Percentiles rank a stretch among this genome's conserved stretches.
Evolutionary conservation across 805 yeast species (phyloP).

Genomic region (Komagataella pastoris): DNA sequence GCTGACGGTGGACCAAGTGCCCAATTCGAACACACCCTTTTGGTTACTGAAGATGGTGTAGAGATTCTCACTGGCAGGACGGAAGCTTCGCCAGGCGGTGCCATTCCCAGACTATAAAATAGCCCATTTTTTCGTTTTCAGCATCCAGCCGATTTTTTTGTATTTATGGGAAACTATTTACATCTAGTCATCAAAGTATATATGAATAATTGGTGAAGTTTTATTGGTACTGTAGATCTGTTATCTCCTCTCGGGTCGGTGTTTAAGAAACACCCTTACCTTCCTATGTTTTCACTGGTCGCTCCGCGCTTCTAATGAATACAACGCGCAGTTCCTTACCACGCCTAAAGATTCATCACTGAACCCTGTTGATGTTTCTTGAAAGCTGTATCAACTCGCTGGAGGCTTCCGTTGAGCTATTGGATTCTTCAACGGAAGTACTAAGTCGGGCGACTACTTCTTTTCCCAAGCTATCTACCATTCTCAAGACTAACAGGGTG

Average conservation of each 20-base stretch:
- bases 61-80: constrained; percentile 81
- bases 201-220: too few relatives aligned
- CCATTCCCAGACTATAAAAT: constrained; percentile 39
- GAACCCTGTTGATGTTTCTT: not conserved
- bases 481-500: constrained; percentile 21
- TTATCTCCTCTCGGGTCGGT: too few relatives aligned
- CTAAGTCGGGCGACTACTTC: constrained; percentile 20
- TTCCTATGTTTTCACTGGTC: too few relatives aligned
- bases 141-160: not conserved
- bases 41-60: constrained; percentile 87
- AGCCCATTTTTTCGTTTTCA: not conserved
- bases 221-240: too few relatives aligned
- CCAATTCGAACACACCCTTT: constrained; percentile 87
- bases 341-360: not conserved
- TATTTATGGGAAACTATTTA: too few relatives aligned
- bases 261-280: too few relatives aligned
- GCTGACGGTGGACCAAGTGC: constrained; percentile 85
- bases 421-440: constrained; percentile 16
- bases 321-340: too few relatives aligned
- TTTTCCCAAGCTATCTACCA: constrained; percentile 19
- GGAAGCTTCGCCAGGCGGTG: constrained; percentile 82
- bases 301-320: not conserved
- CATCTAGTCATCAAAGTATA: not conserved
- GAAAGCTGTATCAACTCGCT: constrained; percentile 13
- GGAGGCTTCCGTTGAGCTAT: constrained; percentile 17